Evolutionary conservation across 352 stramenopile species (phyloP).

Genomic region (Phytophthora agathidicida): DNA sequence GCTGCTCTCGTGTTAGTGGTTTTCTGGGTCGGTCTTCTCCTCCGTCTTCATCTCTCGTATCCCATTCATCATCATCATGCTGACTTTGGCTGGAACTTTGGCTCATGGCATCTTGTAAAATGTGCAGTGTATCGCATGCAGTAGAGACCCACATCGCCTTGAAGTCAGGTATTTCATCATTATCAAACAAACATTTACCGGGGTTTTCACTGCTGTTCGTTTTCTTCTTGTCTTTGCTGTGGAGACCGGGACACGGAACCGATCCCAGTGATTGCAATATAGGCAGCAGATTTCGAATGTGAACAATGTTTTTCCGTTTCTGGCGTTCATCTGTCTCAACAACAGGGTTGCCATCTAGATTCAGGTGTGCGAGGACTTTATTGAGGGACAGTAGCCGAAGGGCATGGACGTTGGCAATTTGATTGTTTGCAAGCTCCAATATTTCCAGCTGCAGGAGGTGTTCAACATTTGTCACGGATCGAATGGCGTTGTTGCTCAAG

Average conservation of each 20-base stretch:
- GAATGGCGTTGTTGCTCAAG: constrained; percentile 61
- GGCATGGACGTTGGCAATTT: constrained; percentile 50
- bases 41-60: constrained; percentile 38
- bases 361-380: constrained; percentile 66
- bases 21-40: constrained; percentile 38
- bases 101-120: constrained; percentile 45
- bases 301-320: constrained; percentile 69
- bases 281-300: constrained; percentile 81
- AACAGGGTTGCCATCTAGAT: constrained; percentile 80
- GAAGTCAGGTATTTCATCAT: constrained; percentile 41
- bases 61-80: constrained; percentile 31
- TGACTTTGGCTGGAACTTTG: constrained; percentile 13
- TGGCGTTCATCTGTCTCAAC: constrained; percentile 70
- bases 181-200: constrained; percentile 54
- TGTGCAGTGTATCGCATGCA: constrained; percentile 60
- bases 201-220: constrained; percentile 1
- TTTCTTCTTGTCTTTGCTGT: constrained; percentile 68
- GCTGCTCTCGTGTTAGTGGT: constrained; percentile 53
- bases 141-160: constrained; percentile 55
- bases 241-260: constrained; percentile 47
- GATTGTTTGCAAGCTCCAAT: constrained; percentile 57
- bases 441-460: constrained; percentile 68
- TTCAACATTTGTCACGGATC: constrained; percentile 76
- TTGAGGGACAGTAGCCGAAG: constrained; percentile 78
- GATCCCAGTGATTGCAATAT: constrained; percentile 66